Percentiles rank a stretch among this genome's conserved stretches.
Evolutionary conservation across 2,329 filamentous ascomycete genomes (phyloP).

Genomic region (Trichoderma sp.): DNA sequence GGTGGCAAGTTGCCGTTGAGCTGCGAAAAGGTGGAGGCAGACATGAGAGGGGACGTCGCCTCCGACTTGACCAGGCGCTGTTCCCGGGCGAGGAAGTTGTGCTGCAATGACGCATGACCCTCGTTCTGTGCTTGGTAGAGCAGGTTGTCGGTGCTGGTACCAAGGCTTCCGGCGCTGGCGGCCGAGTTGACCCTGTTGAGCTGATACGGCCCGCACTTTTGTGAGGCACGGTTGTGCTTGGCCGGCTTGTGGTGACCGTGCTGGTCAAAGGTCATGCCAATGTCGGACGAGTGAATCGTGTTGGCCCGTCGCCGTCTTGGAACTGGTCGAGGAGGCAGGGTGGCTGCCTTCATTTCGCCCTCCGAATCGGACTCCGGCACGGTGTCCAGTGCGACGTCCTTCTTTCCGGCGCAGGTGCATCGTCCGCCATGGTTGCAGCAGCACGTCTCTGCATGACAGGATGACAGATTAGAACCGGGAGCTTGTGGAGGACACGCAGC

Average conservation of each 20-base stretch:
- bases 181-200: slow-evolving; percentile 60
- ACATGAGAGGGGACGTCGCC: slow-evolving; percentile 59
- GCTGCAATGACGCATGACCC: slow-evolving; percentile 38
- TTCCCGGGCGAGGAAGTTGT: slow-evolving; percentile 43
- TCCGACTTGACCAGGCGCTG: slow-evolving; percentile 62
- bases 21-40: slow-evolving; percentile 51
- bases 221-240: slow-evolving; percentile 61
- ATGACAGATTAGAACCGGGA: slow-evolving; percentile 22
- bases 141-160: slow-evolving; percentile 45
- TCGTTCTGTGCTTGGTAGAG: slow-evolving; percentile 42
- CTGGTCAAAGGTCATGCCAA: slow-evolving; percentile 60
- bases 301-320: slow-evolving; percentile 59
- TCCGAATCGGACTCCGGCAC: slow-evolving; percentile 66
- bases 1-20: slow-evolving; percentile 54
- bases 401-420: slow-evolving; percentile 66
- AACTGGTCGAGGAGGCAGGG: slow-evolving; percentile 43
- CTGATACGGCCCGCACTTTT: slow-evolving; percentile 64
- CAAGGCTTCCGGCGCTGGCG: slow-evolving; percentile 53
- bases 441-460: slow-evolving; percentile 56
- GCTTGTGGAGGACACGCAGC: slow-evolving; percentile 6
- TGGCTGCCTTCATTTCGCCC: slow-evolving; percentile 39
- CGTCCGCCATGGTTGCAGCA: slow-evolving; percentile 70
- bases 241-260: slow-evolving; percentile 66
- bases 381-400: slow-evolving; percentile 60
- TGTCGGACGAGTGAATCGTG: slow-evolving; percentile 64